Conservation (phyloP, 345 rosid genomes). For the Acer campestre region DNA sequence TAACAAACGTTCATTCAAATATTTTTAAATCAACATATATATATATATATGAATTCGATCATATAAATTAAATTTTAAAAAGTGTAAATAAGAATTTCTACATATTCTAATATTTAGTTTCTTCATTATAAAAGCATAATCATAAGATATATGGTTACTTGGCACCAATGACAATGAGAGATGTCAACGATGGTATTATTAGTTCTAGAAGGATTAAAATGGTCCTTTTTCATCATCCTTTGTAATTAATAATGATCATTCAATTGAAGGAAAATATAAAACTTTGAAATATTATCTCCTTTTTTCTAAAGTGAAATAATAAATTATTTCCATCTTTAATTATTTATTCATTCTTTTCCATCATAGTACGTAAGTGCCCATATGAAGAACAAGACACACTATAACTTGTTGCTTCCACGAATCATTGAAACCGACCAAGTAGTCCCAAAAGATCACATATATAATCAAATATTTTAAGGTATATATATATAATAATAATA, state of each 20-base stretch:
- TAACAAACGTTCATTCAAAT: too few species aligned
- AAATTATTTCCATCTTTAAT: background rate
- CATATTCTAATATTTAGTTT: too few species aligned
- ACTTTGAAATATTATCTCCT: background rate
- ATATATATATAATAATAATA: background rate
- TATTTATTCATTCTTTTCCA: background rate
- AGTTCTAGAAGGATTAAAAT: background rate
- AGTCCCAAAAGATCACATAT: background rate
- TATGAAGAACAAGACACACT: constrained; percentile 6
- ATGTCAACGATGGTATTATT: background rate
- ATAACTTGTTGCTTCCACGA: background rate
- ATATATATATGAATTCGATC: too few species aligned
- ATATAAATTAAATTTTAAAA: too few species aligned
- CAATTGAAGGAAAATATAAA: background rate
- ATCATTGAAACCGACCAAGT: background rate
- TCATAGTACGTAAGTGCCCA: background rate
- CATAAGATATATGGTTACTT: too few species aligned
- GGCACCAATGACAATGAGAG: background rate
- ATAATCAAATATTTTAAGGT: background rate
- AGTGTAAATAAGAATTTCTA: too few species aligned
- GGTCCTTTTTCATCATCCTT: background rate
- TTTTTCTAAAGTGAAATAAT: background rate
- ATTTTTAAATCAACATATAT: too few species aligned
- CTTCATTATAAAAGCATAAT: too few species aligned
- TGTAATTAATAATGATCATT: background rate